Base-by-base conservation (phyloP, 192 early-diverging fungal species). In the Haplosporangium gracile region DNA sequence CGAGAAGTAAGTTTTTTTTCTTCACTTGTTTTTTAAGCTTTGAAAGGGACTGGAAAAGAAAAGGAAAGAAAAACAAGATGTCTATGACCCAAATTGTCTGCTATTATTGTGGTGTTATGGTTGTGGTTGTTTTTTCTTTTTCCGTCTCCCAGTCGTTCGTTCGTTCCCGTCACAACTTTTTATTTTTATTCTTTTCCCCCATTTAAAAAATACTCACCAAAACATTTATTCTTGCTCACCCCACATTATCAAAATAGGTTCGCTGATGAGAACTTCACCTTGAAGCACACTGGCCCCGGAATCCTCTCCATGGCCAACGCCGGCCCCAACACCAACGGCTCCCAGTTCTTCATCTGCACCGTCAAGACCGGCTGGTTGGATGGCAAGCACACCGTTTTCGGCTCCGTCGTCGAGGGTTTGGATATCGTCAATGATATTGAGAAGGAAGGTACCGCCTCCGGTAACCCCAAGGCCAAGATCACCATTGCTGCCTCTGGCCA, bases 301-400 rank as follows among this genome's bases (percentile, higher is more conserved):
- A 82, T 95, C 70, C 90, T 98, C 75, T 96, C 95, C 75, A 97
- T 96, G 95, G 96, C 97, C 82, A 97, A 98, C 83, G 91, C 92
- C 80, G 96, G 97, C 20, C 92, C 93, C 24, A 91, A 94, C 85
- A 97, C 96, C 89, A 96, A 96, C 90, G 96, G 95, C 42, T 96
- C 95, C 26, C 96, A 97, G 88, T 97, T 98, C 92, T 97, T 98
- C 90, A 94, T 98, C 83, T 96, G 95, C 75, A 94, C 94, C 32
- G 94, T 93, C 69, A 91, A 93, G 87, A 96, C 95, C 68, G 34
- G 88, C n/a, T 97, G 96, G 96, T 92, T 97, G 74, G 97, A 97
- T 90, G 91, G 92, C 82, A 96, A 96, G 90, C 96, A 97, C 90
- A 94, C 95, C 47, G 97, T 98, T 57, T 93, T 96, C 85, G 94